Percentiles rank a stretch among this genome's conserved stretches.
Conservation (phyloP, 768 basidiomycete genomes). For the Neoboletus subvelutipes region DNA sequence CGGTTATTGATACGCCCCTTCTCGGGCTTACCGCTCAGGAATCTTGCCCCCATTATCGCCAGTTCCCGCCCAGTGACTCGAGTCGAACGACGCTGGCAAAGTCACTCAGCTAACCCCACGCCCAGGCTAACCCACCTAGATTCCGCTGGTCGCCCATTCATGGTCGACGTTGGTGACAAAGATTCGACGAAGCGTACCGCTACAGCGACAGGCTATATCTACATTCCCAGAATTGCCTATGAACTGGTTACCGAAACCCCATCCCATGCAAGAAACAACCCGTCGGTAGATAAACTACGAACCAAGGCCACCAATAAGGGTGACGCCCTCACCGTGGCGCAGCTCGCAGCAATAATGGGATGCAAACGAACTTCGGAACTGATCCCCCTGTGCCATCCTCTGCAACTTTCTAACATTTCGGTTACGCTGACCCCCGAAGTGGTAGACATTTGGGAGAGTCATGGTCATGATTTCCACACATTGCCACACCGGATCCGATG, state of each 20-base stretch:
- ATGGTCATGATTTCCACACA: neutral
- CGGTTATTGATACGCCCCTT: constrained; percentile 5
- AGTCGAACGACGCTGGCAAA: constrained; percentile 26
- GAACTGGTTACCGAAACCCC: constrained; percentile 49
- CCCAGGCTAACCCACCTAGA: constrained; percentile 71
- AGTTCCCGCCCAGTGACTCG: neutral
- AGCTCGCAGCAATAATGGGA: constrained; percentile 86
- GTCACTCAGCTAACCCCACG: constrained; percentile 5
- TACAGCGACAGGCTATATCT: constrained; percentile 73
- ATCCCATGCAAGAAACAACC: constrained; percentile 2
- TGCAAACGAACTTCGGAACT: constrained; percentile 80
- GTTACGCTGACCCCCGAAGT: constrained; percentile 57
- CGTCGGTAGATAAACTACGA: constrained; percentile 35
- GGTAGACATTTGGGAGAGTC: constrained; percentile 3
- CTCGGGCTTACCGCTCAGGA: neutral
- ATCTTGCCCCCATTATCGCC: neutral
- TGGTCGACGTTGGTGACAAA: constrained; percentile 83
- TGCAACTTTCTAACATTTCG: constrained; percentile 67
- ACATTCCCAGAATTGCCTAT: constrained; percentile 63
- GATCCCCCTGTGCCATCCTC: constrained; percentile 86
- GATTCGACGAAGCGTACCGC: constrained; percentile 60
- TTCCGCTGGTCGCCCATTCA: constrained; percentile 63
- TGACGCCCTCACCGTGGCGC: constrained; percentile 70
- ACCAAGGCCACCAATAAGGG: constrained; percentile 64
- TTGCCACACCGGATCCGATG: constrained; percentile 55